A percentile compares a stretch with the other conserved stretches of the same genome.
phyloP scores from a whole-genome alignment of 1,284 basidiomycete species.

The Anthracocystis panici-leucophaei region DNA sequence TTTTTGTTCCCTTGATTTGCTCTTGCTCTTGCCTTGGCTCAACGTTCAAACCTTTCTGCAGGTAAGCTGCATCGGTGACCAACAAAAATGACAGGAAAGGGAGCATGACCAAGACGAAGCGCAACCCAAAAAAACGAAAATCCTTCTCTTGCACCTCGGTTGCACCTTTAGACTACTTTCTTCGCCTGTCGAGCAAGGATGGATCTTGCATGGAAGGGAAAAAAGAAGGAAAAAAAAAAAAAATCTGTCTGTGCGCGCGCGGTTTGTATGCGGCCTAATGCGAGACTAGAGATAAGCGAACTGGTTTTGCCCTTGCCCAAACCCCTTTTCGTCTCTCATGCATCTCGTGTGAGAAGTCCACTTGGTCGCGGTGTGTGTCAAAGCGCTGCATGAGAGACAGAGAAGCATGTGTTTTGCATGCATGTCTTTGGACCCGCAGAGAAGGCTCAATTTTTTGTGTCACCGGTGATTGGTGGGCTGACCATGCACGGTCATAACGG shows the following conservation, averaged over 20 bases:
- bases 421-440: too few species aligned
- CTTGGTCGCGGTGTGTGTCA: neutral
- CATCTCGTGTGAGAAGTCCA: neutral
- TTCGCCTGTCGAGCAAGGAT: too few species aligned
- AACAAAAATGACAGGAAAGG: too few species aligned
- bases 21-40: too few species aligned
- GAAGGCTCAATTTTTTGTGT: too few species aligned
- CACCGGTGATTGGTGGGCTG: too few species aligned
- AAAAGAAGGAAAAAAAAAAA: neutral
- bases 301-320: neutral
- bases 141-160: conserved; percentile 25
- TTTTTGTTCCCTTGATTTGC: too few species aligned
- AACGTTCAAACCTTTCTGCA: too few species aligned
- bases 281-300: conserved; percentile 6
- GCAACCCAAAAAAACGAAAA: neutral
- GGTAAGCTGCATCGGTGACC: neutral
- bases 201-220: conserved; percentile 4
- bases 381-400: neutral
- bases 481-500: too few species aligned
- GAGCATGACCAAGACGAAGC: too few species aligned
- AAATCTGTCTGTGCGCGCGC: too few species aligned
- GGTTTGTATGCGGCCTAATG: neutral
- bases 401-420: neutral
- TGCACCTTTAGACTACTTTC: neutral
- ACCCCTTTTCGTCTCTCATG: neutral